Base-by-base conservation (phyloP, 768 basidiomycete species). In the Boletus speciosus region DNA sequence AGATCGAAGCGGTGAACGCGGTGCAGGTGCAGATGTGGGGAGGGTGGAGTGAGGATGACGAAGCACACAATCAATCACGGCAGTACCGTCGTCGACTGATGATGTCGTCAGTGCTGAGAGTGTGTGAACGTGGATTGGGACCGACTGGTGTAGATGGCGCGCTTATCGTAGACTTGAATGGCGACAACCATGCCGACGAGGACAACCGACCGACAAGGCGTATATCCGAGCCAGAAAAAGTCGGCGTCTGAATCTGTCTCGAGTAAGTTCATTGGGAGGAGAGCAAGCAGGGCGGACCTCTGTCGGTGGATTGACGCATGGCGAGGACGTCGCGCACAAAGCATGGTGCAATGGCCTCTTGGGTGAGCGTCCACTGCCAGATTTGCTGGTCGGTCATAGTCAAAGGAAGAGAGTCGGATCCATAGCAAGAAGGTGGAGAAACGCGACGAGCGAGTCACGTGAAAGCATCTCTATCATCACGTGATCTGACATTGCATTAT, bases 61-160 rank as follows among this genome's bases (percentile, higher is more conserved):
- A 62, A 82, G 78, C 3, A 73, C 63, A 61, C 89, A 91, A 43
- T 91, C 88, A 25, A 92, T 75, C 4, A 86, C 82, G 29, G 74
- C 82, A 2, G 88, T 86, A 6, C 88, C 87, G 60, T 92, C 90
- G 62, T 92, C 90, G 54, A 91, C 87, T 91, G 48, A 29, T 6
- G 19, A 45, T 14, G 32, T 10, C 0, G 41, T 60, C 44, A 57
- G 47, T 14, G 42, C 16, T n/a, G 32, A 27, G 37, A 11, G 14
- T 5, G 3, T 2, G 35, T 6, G n/a, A 41, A 29, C 7, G 27
- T 40, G 15, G 40, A 27, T 8, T 38, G 16, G 19, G 8, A 52
- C 55, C 29, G 59, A 86, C 89, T 61, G 0, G 79, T 77, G 65
- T 90, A 90, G 1, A 83, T 60, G 15, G 82, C 72, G 36, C 81